phyloP scores from a whole-genome alignment of 805 yeast species.

The Pachysolen tannophilus region DNA sequence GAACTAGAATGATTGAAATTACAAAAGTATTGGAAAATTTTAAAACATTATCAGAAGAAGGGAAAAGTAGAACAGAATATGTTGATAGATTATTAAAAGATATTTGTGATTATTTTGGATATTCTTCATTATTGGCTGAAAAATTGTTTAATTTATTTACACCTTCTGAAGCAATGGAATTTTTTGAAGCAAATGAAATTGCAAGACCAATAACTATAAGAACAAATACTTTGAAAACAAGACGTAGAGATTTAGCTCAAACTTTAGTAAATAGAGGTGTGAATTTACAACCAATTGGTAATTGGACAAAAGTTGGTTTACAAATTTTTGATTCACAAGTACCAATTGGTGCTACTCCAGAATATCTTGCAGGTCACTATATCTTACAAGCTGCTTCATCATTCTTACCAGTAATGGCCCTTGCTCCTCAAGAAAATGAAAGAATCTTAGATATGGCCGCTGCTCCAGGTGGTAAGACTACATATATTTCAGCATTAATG shows the following conservation, averaged over 20 bases:
- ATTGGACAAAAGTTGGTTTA: conserved; percentile 97
- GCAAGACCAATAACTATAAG: conserved; percentile 95
- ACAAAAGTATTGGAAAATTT: conserved; percentile 92
- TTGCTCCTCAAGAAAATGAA: conserved; percentile 95
- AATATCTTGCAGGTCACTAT: conserved; percentile 95
- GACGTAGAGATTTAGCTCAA: conserved; percentile 95
- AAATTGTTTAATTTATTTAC: conserved; percentile 86
- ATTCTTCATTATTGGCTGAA: conserved; percentile 85
- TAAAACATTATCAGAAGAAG: conserved; percentile 74
- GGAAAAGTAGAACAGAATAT: conserved; percentile 80
- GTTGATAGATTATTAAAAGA: conserved; percentile 71
- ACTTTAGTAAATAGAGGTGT: conserved; percentile 94
- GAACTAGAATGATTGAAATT: conserved; percentile 93
- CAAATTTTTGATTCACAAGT: conserved; percentile 97
- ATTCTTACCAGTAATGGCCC: conserved; percentile 94
- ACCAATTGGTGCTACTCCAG: conserved; percentile 99
- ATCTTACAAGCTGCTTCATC: conserved; percentile 98
- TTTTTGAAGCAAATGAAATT: conserved; percentile 96
- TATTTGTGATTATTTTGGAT: conserved; percentile 90
- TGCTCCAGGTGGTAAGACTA: conserved; percentile 98
- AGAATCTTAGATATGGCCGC: conserved; percentile 98
- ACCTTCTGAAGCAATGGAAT: conserved; percentile 95
- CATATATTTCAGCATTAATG: conserved; percentile 92
- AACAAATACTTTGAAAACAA: conserved; percentile 91
- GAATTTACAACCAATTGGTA: conserved; percentile 91